phyloP scores from a whole-genome alignment of 495 filamentous ascomycete species.

The Copromyces sp. region DNA sequence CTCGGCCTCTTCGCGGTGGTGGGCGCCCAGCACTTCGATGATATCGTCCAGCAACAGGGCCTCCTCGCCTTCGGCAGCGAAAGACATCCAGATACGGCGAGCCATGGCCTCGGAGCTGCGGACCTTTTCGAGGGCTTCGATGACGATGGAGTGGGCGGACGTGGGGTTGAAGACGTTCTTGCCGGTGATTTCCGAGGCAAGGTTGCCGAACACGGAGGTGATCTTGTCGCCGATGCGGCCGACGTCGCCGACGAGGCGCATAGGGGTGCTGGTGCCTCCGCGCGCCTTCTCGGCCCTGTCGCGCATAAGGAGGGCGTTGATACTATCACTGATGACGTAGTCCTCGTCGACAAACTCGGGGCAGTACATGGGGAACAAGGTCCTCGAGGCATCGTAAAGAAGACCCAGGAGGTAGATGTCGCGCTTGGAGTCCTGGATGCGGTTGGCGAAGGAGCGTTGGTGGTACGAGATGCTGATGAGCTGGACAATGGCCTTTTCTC shows the following conservation, averaged over 20 bases:
- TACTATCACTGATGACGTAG: constrained; percentile 73
- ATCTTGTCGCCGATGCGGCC: constrained; percentile 83
- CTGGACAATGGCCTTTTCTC: constrained; percentile 77
- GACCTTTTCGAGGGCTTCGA: constrained; percentile 77
- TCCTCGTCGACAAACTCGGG: constrained; percentile 86
- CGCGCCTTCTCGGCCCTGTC: constrained; percentile 37
- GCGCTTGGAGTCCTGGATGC: constrained; percentile 82
- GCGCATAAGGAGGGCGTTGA: constrained; percentile 41
- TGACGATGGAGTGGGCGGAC: constrained; percentile 76
- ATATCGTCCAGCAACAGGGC: constrained; percentile 73
- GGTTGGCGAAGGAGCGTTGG: constrained; percentile 77
- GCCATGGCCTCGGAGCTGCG: constrained; percentile 79
- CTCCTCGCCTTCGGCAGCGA: constrained; percentile 82
- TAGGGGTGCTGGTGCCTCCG: constrained; percentile 57
- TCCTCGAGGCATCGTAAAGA: constrained; percentile 80
- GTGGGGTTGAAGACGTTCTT: constrained; percentile 90
- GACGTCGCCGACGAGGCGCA: constrained; percentile 68
- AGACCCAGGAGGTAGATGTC: constrained; percentile 68
- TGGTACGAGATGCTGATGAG: constrained; percentile 93
- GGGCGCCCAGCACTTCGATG: constrained; percentile 70
- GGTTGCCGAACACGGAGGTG: constrained; percentile 83
- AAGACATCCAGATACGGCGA: constrained; percentile 94
- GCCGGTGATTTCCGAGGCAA: constrained; percentile 87
- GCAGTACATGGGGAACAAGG: constrained; percentile 85
- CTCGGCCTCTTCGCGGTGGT: constrained; percentile 61